These are phyloP conservation scores for Fragilariopsis cylindrus DNA, from an alignment of 108 stramenopile genomes.

Conservation along the genomic window DNA sequence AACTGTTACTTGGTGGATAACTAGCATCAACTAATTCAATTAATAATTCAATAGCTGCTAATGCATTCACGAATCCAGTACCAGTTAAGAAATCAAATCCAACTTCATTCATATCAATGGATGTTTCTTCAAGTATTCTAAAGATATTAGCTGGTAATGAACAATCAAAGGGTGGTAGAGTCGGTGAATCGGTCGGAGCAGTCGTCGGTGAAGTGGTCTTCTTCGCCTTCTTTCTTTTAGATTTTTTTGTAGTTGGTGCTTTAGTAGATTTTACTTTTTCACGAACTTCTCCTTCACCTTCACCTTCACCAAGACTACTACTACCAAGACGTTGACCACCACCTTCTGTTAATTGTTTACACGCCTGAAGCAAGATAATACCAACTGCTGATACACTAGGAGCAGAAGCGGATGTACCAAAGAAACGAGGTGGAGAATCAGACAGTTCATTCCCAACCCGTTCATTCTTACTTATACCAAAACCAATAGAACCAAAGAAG, in stretches of 20 bases:
- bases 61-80: slow-evolving; percentile 11
- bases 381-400: slow-evolving; percentile 35
- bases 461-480: no score
- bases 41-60: slow-evolving; percentile 8
- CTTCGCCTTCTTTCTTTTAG: not conserved
- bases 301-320: not conserved
- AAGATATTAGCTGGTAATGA: slow-evolving; percentile 28
- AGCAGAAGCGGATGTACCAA: slow-evolving; percentile 30
- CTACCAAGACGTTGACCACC: no score
- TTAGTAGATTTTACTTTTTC: not conserved
- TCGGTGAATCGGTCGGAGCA: not conserved
- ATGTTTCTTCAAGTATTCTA: slow-evolving; percentile 28
- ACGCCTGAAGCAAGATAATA: slow-evolving; percentile 16
- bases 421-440: slow-evolving; percentile 2
- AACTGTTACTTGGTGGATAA: no score
- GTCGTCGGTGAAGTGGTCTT: not conserved
- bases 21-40: not conserved
- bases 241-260: not conserved
- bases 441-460: not conserved
- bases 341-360: no score
- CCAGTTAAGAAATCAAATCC: slow-evolving; percentile 17
- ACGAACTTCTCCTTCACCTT: not conserved
- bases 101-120: slow-evolving; percentile 35
- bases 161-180: slow-evolving; percentile 3
- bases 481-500: slow-evolving; percentile 20